Evolutionary conservation across 345 rosid species (phyloP), one percentile per base, ranked within the genome.

Genomic region (Lepidium sativum): DNA sequence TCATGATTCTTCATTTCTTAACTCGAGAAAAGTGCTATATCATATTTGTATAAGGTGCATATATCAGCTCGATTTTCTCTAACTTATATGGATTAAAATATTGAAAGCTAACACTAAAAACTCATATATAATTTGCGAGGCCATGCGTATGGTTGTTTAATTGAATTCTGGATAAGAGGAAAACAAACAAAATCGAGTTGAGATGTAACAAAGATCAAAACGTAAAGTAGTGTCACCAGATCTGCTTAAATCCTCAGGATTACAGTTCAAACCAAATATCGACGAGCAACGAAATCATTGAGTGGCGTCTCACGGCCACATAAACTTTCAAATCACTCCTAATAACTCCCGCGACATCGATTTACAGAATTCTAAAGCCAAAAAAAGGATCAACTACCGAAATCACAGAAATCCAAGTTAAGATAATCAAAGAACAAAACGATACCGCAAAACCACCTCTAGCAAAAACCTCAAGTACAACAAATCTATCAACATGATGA

Each of bases 241-340:
- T 71, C 70, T 55, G 54, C 66, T 50, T 49, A 21, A 51, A 58
- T n/a, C 7, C 32, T 65, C 1, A 32, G 41, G 60, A 49, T 31
- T 32, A 27, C 38, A 29, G 43, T 31, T 5, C 3, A 61, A 40
- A 21, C 41, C 33, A 49, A 16, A 34, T 45, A 45, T 12, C 2
- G 4, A 56, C 2, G 44, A 53, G 16, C 23, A 41, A 40, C 11
- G 51, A 53, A 37, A 65, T 34, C 14, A 33, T 15, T 55, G 20
- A 55, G 29, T 14, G 2, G 29, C 58, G 27, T 10, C 16, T 50
- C n/a, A 33, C 31, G 14, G 40, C 56, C 33, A 66, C 54, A 35
- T 27, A 13, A 40, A 39, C 12, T 2, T 27, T 29, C 48, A 44
- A 45, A 33, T 23, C 63, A 54, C 35, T 21, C 40, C 9, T 2